Base-by-base conservation (phyloP, 2,329 filamentous ascomycete genomes). In the Hypoxylon sp. region DNA sequence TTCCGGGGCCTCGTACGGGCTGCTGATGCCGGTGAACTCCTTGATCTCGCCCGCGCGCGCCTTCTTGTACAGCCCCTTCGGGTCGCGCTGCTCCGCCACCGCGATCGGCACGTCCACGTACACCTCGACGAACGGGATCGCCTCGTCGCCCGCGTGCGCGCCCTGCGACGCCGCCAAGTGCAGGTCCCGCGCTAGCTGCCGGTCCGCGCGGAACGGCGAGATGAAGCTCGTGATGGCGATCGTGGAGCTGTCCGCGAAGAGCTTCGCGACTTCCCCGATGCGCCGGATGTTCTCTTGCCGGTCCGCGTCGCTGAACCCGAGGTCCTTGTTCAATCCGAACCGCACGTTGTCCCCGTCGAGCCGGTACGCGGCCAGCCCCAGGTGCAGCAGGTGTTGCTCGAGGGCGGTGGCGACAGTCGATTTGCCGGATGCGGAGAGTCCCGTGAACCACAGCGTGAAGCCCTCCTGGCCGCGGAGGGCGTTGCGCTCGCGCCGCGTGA, bases 291-390 rank as follows among this genome's bases (percentile, higher is more conserved):
- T 99, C 87, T 99, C 96, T 79, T 95, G 97, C 75, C 96, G 90
- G 85, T 98, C 94, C 78, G 90, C 89, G 79, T 97, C 95, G 72
- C 89, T 92, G 86, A 98, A 99, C 15, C 95, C 95, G 10, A 99
- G 88, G 84, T 98, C 95, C 83, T 97, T 97, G 89, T 98, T 99
- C 74, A 99, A 87, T 15, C 96, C 96, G 84, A 98, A 98, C 68
- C 96, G 95, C 73, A 99, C 92, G 83, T 99, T 99, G 88, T 99
- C 96, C 77, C 95, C 96, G 82, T 99, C 96, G 31, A 99, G 91
- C 58, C 96, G 91, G 88, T 99, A 99, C 67, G 94, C 92, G 62
- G 91, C 85, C 56, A 96, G 85, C 47, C 91, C 92, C 10, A 93
- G 87, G 80, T 97, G 94, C 62, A 99, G 89, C 35, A 99, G 91